Percentiles rank a stretch among this genome's conserved stretches.
Conservation (phyloP, 2,329 filamentous ascomycete genomes). For the Alternaria alternata region DNA sequence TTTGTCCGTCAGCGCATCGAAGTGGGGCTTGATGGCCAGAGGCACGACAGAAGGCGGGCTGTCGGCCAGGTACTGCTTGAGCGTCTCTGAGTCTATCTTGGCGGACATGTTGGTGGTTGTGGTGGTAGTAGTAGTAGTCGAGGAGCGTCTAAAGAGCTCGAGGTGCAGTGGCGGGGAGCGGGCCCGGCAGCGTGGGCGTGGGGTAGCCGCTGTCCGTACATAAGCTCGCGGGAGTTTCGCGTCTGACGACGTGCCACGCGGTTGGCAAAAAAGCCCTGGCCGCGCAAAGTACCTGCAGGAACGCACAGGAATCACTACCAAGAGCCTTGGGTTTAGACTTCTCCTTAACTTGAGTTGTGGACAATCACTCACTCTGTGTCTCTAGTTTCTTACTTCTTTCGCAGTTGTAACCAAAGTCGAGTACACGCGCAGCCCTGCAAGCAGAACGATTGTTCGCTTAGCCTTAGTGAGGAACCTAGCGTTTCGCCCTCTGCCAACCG, state of each 20-base stretch:
- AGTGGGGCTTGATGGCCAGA: conserved; percentile 91
- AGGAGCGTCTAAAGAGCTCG: not conserved
- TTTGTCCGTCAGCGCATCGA: conserved; percentile 76
- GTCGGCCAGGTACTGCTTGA: conserved; percentile 85
- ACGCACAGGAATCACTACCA: not conserved
- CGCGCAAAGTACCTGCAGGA: not conserved
- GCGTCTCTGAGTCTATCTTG: conserved; percentile 54
- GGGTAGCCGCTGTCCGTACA: not conserved
- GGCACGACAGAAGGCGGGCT: conserved; percentile 87
- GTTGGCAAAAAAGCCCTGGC: not conserved
- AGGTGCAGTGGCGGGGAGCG: conserved; percentile 1
- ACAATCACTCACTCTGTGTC: not conserved
- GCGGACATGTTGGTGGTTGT: conserved; percentile 29
- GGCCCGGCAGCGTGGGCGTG: not conserved
- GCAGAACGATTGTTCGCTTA: not conserved
- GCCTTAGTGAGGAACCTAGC: not conserved
- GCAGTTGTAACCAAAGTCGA: not conserved
- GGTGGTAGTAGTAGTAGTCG: not conserved
- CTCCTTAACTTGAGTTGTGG: not conserved
- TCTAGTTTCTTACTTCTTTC: not conserved
- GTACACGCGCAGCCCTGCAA: not conserved
- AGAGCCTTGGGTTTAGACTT: not conserved
- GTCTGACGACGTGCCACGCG: not conserved
- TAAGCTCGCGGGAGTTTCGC: not conserved
- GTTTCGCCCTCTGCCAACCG: not conserved